These are phyloP conservation scores for Neurospora sp. DNA, from an alignment of 2,329 filamentous ascomycete genomes.

Conservation along the genomic window DNA sequence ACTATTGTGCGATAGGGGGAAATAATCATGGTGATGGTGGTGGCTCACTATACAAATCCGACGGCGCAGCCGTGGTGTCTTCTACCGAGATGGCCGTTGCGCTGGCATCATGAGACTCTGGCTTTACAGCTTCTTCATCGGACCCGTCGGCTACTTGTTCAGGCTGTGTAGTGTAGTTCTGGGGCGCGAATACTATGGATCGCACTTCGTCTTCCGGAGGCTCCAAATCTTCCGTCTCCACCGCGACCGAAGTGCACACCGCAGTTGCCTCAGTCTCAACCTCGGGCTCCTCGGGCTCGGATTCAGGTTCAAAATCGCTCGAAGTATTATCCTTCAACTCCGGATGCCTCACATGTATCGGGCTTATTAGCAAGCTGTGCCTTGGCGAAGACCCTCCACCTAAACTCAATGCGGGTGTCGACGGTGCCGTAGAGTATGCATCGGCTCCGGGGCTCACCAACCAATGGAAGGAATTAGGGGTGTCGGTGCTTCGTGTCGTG, in stretches of 20 bases:
- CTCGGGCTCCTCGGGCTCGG: constrained; percentile 6
- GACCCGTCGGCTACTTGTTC: background rate
- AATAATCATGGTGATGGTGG: background rate
- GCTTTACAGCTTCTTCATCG: background rate
- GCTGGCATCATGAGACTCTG: background rate
- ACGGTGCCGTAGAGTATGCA: constrained; percentile 19
- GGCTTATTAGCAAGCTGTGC: constrained; percentile 22
- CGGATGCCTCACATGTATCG: constrained; percentile 11
- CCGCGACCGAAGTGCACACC: background rate
- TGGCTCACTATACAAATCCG: background rate
- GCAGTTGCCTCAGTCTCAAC: background rate
- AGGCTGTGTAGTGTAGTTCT: background rate
- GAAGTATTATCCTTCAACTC: constrained; percentile 7
- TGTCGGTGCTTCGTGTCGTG: background rate
- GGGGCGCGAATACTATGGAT: background rate
- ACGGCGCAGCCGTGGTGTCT: background rate
- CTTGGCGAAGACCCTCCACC: constrained; percentile 21
- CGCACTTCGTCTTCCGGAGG: background rate
- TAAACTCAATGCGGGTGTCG: constrained; percentile 23
- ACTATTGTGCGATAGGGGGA: background rate
- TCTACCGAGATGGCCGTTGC: background rate
- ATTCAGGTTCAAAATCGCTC: constrained; percentile 6
- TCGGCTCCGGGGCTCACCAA: constrained; percentile 9
- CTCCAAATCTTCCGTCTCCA: background rate
- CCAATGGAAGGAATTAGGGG: background rate